phyloP scores from a whole-genome alignment of 2,329 filamentous ascomycete species.

The Pseudogymnoascus sp. region DNA sequence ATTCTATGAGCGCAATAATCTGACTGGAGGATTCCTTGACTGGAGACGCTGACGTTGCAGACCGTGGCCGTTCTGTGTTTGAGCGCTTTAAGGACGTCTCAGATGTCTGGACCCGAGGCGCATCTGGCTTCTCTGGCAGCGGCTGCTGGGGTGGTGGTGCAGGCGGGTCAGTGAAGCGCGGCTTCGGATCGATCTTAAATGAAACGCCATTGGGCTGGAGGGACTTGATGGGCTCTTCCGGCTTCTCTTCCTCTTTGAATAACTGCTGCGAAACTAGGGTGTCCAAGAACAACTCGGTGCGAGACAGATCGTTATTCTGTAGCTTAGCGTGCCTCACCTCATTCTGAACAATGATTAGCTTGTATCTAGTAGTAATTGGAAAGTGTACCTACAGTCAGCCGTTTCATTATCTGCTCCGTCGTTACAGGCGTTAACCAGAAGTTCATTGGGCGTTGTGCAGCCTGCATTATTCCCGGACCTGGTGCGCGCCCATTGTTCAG shows the following conservation, averaged over 20 bases:
- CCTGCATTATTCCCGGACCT: constrained; percentile 46
- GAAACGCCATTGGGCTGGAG: constrained; percentile 38
- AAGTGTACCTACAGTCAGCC: constrained; percentile 30
- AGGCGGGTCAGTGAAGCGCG: constrained; percentile 84
- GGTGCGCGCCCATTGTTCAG: constrained; percentile 50
- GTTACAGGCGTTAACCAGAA: constrained; percentile 85
- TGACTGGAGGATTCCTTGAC: constrained; percentile 55
- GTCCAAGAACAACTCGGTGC: constrained; percentile 74
- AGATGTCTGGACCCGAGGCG: constrained; percentile 38
- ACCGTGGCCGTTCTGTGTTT: constrained; percentile 66
- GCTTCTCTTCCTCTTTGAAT: constrained; percentile 49
- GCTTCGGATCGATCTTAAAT: constrained; percentile 63
- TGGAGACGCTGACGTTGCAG: constrained; percentile 39
- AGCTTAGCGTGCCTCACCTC: constrained; percentile 87
- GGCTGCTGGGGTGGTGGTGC: constrained; percentile 90
- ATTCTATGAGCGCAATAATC: constrained; percentile 76
- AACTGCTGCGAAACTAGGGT: constrained; percentile 66
- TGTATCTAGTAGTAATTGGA: neutral
- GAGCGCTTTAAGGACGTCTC: constrained; percentile 62
- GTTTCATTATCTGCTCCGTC: constrained; percentile 89
- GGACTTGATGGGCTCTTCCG: constrained; percentile 40
- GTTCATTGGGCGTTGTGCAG: constrained; percentile 66
- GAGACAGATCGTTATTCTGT: constrained; percentile 75
- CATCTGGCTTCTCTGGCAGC: constrained; percentile 85
- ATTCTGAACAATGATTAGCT: constrained; percentile 42